Base-by-base conservation (phyloP, 2,329 filamentous ascomycete genomes). In the Fusarium pilosicola region DNA sequence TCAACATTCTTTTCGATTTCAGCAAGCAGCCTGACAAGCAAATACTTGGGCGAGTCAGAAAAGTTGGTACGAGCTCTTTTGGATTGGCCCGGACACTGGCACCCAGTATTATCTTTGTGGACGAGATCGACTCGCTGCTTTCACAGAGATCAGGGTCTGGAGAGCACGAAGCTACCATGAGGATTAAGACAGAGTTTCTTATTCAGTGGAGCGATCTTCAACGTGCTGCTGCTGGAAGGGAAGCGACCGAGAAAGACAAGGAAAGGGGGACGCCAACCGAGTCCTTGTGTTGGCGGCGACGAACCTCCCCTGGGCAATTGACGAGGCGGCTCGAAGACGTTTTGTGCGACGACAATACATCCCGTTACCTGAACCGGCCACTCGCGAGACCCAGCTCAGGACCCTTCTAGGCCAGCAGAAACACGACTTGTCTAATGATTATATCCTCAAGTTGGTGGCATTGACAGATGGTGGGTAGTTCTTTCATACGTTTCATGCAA, bases 1-100 rank as follows among this genome's bases (percentile, higher is more conserved):
- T 97, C 94, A 17, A 97, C 97, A 0, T 99, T 98, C 83, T 98
- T 99, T 84, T 97, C 95, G 20, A 97, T 99, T 63, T 97, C 95
- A 10, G 95, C 96, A 22, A 97, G 94, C 80, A 97, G 94, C 76
- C 84, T 99, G 74, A 98, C 96, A 3, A 97, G 94, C 79, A 99
- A 99, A 83, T 99, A 96, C 82, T 88, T 98, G 15, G 96, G 96
- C 49, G 96, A 99, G 80, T 97, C 94, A 2, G 96, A 99, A 83
- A 99, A 99, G 83, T 89, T 99, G 8, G 96, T 99, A 5, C 91
- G 95, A 41, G 96, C 96, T 7, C 86, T 99, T 1, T 99, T 80
- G 90, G 90, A 1, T 85, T 98, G n/a, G 95, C 96, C 10, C 97
- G 97, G 81, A 88, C 91, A 41, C 87, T 98, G 49, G 95, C 96